Percentiles rank a stretch among this genome's conserved stretches.
Conservation (phyloP, 257 asterid genomes). For the Solanum phureja region DNA sequence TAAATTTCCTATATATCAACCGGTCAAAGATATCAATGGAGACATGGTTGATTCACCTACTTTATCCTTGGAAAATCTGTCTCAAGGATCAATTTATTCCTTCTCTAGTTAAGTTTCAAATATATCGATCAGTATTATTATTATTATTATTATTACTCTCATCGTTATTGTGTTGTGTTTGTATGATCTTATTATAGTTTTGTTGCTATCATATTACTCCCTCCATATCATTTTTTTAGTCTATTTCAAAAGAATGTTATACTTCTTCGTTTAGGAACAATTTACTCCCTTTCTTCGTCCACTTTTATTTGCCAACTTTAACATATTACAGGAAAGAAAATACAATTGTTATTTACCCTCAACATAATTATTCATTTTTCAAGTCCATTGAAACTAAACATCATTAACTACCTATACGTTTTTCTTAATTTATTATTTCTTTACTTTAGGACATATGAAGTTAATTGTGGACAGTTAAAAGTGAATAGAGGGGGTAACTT, state of each 20-base stretch:
- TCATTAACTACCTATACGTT: too few species aligned
- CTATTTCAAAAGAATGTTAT: background rate
- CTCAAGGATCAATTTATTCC: constrained; percentile 29
- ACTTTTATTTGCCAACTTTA: background rate
- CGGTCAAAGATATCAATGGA: background rate
- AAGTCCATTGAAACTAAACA: too few species aligned
- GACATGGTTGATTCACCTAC: constrained; percentile 8
- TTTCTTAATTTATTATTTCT: too few species aligned
- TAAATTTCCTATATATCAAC: background rate
- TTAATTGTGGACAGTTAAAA: too few species aligned
- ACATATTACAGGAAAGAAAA: too few species aligned
- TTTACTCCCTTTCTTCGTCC: background rate
- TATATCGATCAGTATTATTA: background rate
- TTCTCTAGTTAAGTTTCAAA: constrained; percentile 47
- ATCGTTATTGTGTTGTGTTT: background rate
- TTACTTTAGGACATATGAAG: too few species aligned
- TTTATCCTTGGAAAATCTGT: constrained; percentile 29
- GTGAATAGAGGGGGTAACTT: too few species aligned
- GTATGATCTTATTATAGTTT: too few species aligned
- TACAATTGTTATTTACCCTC: too few species aligned
- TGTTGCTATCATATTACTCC: background rate
- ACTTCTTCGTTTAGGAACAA: background rate
- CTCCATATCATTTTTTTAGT: background rate
- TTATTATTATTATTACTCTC: background rate
- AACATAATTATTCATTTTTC: background rate